Evolutionary conservation across 2,329 filamentous ascomycete species (phyloP), one percentile per base, ranked within the genome.

Genomic region (Diaporthe citriasiana): DNA sequence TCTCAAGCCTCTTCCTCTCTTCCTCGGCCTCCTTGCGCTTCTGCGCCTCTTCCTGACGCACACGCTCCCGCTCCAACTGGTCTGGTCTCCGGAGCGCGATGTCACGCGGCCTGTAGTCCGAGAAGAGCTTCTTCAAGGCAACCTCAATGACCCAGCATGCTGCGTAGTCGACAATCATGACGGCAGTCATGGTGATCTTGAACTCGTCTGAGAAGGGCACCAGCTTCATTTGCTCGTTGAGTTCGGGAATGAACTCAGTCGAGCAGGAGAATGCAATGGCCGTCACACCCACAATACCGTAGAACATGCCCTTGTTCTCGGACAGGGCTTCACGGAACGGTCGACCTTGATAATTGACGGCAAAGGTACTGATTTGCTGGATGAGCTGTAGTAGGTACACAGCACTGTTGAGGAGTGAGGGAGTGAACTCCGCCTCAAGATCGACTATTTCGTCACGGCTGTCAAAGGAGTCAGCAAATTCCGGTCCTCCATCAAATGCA

Each of bases 251-350:
- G 79, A 99, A 95, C 83, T 99, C 97, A 1, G 96, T 97, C 9
- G 95, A 96, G 85, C 96, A 98, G 60, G 93, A 93, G 84, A 99
- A 98, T 8, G 97, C 96, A 40, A 99, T 94, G 55, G 88, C 95
- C 0, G 95, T 94, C 22, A 98, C 96, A 77, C 93, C 93, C 53
- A 99, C 87, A 72, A 99, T 95, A 74, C 97, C 97, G 88, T 94
- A 99, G 87, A 97, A 99, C 97, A 99, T 99, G 82, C 94, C 95
- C 83, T 92, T 93, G 88, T 99, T 99, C 86, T 98, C 97, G 7
- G 93, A 93, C 77, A 99, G 95, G 30, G 93, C 94, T 85, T 99
- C 97, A 75, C 97, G 94, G 93, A 99, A 99, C 17, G 97, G 97
- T 13, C 97, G 93, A 74, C 97, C 97, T 84, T 99, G 97, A 87